Conservation (phyloP, 2,329 filamentous ascomycete genomes). For the Myriosclerotinia scirpicola region DNA sequence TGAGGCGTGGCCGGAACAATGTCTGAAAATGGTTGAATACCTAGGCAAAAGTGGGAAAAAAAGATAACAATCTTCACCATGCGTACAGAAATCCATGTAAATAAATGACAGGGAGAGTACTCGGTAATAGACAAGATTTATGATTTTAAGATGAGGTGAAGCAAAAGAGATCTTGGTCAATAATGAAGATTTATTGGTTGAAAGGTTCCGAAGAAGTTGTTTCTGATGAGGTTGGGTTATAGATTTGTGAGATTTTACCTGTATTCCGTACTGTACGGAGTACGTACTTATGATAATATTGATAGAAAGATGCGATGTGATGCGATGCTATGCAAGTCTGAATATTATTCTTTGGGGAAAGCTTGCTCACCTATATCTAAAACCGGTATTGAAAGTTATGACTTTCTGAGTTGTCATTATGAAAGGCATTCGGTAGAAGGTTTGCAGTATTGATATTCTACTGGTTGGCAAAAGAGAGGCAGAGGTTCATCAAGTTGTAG, state of each 20-base stretch:
- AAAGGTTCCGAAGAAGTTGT: constrained; percentile 4
- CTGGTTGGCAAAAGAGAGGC: neutral
- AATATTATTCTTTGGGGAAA: neutral
- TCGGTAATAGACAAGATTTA: neutral
- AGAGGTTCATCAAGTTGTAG: too few relatives aligned
- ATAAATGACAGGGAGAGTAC: neutral
- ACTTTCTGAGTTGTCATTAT: constrained; percentile 1
- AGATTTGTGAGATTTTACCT: too few relatives aligned
- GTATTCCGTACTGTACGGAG: too few relatives aligned
- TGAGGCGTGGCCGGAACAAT: constrained; percentile 2
- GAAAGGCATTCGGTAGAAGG: neutral
- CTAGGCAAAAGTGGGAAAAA: neutral
- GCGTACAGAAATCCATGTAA: neutral
- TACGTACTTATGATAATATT: neutral
- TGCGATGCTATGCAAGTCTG: constrained; percentile 5
- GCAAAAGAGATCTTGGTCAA: neutral
- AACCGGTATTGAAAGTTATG: neutral
- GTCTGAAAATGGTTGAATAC: neutral
- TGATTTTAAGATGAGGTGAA: constrained; percentile 14
- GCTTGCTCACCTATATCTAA: neutral
- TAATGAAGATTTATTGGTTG: neutral
- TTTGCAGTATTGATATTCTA: neutral
- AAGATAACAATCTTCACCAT: constrained; percentile 1
- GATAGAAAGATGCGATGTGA: constrained; percentile 2
- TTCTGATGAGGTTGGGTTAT: neutral